These are phyloP conservation scores for Plenodomus tracheiphilus DNA, from an alignment of 2,329 filamentous ascomycete genomes.

Conservation along the genomic window DNA sequence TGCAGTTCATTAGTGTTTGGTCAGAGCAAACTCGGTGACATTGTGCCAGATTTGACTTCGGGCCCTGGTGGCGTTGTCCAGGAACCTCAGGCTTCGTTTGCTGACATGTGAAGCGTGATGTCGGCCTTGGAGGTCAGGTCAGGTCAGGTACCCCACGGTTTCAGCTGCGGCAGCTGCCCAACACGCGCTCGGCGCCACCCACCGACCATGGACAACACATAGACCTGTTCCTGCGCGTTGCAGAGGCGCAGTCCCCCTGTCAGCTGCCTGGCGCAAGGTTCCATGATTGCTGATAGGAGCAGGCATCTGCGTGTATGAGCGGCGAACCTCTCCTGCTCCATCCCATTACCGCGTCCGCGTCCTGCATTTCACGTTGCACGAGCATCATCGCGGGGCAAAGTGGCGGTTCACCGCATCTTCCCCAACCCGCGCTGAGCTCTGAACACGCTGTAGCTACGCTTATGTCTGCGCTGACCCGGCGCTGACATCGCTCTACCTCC, in stretches of 20 bases:
- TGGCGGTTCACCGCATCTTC: constrained; percentile 23
- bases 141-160: not conserved
- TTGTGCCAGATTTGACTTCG: not conserved
- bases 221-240: constrained; percentile 19
- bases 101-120: constrained; percentile 14
- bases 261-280: constrained; percentile 23
- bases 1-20: too few relatives aligned
- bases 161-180: constrained; percentile 19
- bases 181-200: not conserved
- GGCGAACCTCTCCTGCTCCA: constrained; percentile 8
- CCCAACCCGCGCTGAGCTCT: constrained; percentile 14
- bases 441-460: constrained; percentile 15
- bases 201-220: constrained; percentile 15
- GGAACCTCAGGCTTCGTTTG: too few relatives aligned
- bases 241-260: constrained; percentile 32
- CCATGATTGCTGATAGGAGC: constrained; percentile 16
- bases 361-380: constrained; percentile 12
- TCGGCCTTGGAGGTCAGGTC: constrained; percentile 6
- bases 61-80: not conserved
- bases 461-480: not conserved
- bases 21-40: not conserved
- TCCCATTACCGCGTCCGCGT: constrained; percentile 10
- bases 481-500: constrained; percentile 8
- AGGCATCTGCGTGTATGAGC: constrained; percentile 11
- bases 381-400: constrained; percentile 1